Conservation (phyloP, 495 filamentous ascomycete genomes). For the Xylaria castorea region DNA sequence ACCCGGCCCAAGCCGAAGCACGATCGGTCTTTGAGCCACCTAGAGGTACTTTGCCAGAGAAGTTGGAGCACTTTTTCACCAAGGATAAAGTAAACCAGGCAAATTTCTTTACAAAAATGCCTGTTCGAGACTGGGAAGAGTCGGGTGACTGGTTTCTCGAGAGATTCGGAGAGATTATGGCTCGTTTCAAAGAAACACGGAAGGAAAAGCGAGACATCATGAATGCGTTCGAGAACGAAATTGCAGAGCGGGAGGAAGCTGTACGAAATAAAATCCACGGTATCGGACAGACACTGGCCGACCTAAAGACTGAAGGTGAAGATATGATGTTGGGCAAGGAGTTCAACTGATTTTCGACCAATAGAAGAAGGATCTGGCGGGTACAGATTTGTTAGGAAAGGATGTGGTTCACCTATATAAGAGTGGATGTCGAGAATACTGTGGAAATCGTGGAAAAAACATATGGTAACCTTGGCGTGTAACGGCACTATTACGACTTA, state of each 20-base stretch:
- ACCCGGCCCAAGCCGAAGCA: slow-evolving; percentile 51
- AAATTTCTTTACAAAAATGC: slow-evolving; percentile 68
- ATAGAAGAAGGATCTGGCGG: slow-evolving; percentile 17
- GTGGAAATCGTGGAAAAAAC: slow-evolving; percentile 12
- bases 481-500: slow-evolving; percentile 24
- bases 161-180: slow-evolving; percentile 67
- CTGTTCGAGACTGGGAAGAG: slow-evolving; percentile 79
- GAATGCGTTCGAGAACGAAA: slow-evolving; percentile 72
- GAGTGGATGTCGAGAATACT: neutral
- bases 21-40: slow-evolving; percentile 37
- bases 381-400: slow-evolving; percentile 3
- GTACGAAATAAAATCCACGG: slow-evolving; percentile 61
- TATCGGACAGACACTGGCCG: slow-evolving; percentile 59
- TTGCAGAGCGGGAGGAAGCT: slow-evolving; percentile 55
- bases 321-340: slow-evolving; percentile 64
- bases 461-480: slow-evolving; percentile 16
- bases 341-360: slow-evolving; percentile 39
- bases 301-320: slow-evolving; percentile 61
- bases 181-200: slow-evolving; percentile 67
- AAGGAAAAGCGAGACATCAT: slow-evolving; percentile 69
- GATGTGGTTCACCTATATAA: slow-evolving; percentile 10
- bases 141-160: slow-evolving; percentile 81
- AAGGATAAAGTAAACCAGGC: slow-evolving; percentile 57
- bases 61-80: slow-evolving; percentile 51
- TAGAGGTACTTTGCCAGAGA: slow-evolving; percentile 48